phyloP scores from a whole-genome alignment of 176 grass and related monocot species.

The Bromus sterilis region DNA sequence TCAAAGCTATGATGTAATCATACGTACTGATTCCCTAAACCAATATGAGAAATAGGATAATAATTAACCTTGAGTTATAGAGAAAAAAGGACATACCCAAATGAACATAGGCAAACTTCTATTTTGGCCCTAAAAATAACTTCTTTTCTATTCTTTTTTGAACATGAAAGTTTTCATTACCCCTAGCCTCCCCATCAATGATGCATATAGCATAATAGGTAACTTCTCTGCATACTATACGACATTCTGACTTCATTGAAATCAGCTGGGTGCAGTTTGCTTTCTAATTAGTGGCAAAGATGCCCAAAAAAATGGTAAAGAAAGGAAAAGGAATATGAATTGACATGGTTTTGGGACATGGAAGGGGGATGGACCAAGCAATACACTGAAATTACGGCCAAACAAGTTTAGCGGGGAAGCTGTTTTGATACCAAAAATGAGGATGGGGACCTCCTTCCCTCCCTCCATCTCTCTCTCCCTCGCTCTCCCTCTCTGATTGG shows the following conservation, averaged over 20 bases:
- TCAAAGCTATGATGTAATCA: slow-evolving; percentile 96
- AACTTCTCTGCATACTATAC: neutral
- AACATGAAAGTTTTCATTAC: no score
- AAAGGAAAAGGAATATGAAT: neutral
- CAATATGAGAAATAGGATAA: neutral
- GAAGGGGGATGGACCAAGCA: neutral
- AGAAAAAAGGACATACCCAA: neutral
- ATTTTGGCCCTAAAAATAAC: no score
- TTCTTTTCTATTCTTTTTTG: no score
- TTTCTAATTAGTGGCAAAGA: neutral
- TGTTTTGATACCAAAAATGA: neutral
- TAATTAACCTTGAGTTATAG: neutral
- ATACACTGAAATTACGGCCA: neutral
- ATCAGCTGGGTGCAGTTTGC: neutral
- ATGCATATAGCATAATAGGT: no score
- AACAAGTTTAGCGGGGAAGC: neutral
- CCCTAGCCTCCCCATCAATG: no score
- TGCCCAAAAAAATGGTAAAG: neutral
- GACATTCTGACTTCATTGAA: neutral
- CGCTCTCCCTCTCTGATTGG: neutral
- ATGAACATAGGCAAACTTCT: neutral
- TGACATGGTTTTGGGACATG: neutral
- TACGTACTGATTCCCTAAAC: slow-evolving; percentile 89
- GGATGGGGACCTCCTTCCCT: neutral
- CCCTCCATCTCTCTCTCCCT: neutral